Evolutionary conservation across 306 rosid genomes (phyloP).

Genomic region (Gillenia trifoliata): DNA sequence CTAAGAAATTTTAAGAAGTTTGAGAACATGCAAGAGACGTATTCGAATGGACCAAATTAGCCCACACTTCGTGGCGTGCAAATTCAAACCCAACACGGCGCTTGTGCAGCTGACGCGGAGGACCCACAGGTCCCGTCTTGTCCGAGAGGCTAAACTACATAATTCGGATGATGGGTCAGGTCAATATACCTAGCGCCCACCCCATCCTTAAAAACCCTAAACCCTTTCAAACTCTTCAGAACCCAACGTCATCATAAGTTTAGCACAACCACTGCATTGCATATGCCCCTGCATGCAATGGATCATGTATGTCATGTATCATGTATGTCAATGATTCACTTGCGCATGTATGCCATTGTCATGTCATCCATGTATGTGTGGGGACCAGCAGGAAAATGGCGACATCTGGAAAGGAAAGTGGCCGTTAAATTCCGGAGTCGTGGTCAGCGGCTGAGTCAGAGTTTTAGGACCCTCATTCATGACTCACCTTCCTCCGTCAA

Average conservation of each 20-base stretch:
- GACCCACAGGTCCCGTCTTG: slow-evolving; percentile 34
- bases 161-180: background rate
- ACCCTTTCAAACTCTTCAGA: slow-evolving; percentile 23
- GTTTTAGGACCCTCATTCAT: slow-evolving; percentile 33
- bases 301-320: background rate
- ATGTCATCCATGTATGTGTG: background rate
- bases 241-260: background rate
- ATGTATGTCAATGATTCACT: no score
- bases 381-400: background rate
- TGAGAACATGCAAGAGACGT: slow-evolving; percentile 38
- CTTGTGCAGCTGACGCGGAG: slow-evolving; percentile 54
- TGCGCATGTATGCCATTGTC: background rate
- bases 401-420: background rate
- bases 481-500: slow-evolving; percentile 30
- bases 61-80: slow-evolving; percentile 29
- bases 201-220: background rate
- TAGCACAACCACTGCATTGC: no score
- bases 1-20: background rate
- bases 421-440: slow-evolving; percentile 19
- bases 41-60: background rate
- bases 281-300: background rate
- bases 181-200: background rate
- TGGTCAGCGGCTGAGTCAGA: slow-evolving; percentile 58
- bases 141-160: slow-evolving; percentile 24
- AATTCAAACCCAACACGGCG: slow-evolving; percentile 37